Base-by-base conservation (phyloP, 2,329 filamentous ascomycete genomes). In the Aspergillus ibericus region DNA sequence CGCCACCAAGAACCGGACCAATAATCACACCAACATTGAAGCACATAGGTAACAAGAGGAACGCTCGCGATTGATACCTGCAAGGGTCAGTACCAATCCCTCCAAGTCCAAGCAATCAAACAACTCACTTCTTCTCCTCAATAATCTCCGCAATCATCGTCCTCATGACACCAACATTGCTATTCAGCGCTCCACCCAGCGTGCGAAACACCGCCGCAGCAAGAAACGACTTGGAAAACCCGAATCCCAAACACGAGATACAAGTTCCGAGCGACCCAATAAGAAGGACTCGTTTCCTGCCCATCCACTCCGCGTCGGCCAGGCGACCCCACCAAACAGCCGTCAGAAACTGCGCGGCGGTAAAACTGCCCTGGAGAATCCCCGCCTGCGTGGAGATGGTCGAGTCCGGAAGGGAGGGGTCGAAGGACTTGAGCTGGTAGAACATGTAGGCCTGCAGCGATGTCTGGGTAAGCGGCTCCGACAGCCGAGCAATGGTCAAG, bases 391-490 rank as follows among this genome's bases (percentile, higher is more conserved):
- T 82, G 0, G 92, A 85, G 64, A 96, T 92, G 1, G 83, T 86
- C 1, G 82, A 82, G 55, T 87, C 83, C 2, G 83, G 77, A 18
- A 82, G 72, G 20, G 75, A 80, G 2, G 81, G 80, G 22, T 90
- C 82, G 66, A 96, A 93, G 59, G 88, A 93, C 66, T 86, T 87
- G n/a, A 96, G 83, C 73, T 95, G 91, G 74, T 93, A 96, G 76
- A 91, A 96, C 80, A 96, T 87, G 75, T 96, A 96, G 1, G 89
- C 84, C 74, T 89, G 84, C 8, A 92, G 75, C 12, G 87, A 91
- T 0, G 90, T 92, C 70, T 95, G 90, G 0, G 91, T 89, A 35
- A 96, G 78, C 3, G 92, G 92, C 71, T 96, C 92, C 10, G 89
- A 91, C 20, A 96, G 79, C 27, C 92, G 86, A 8, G 91, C 88